Conservation (phyloP, 2,329 filamentous ascomycete genomes). For the Davidsoniella eucalypti region DNA sequence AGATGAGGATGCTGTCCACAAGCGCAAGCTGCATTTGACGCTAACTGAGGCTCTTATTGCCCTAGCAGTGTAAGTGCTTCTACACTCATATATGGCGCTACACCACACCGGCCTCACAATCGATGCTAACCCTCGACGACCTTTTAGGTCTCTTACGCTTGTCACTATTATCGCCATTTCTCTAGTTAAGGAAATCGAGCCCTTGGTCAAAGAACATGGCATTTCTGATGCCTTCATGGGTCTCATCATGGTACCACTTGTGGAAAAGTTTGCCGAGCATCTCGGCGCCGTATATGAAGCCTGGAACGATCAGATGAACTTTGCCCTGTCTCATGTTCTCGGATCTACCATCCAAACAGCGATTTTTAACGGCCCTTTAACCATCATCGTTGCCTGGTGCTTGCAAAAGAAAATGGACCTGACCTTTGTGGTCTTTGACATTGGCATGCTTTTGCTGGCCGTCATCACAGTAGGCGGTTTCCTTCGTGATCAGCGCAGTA, state of each 20-base stretch:
- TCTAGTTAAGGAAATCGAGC: slow-evolving; percentile 55
- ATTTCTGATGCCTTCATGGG: slow-evolving; percentile 42
- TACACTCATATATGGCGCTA: background rate
- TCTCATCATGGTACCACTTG: slow-evolving; percentile 63
- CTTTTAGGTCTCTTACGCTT: slow-evolving; percentile 44
- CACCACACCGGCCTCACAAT: background rate
- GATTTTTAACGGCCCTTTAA: slow-evolving; percentile 69
- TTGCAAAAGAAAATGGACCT: slow-evolving; percentile 54
- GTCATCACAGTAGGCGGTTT: slow-evolving; percentile 82
- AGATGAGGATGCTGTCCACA: slow-evolving; percentile 53
- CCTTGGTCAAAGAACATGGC: slow-evolving; percentile 29
- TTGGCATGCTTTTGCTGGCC: slow-evolving; percentile 63
- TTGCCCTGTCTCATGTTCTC: slow-evolving; percentile 70
- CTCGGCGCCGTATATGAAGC: slow-evolving; percentile 73
- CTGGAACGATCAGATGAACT: slow-evolving; percentile 70
- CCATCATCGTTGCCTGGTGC: slow-evolving; percentile 73
- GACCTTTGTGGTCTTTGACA: slow-evolving; percentile 76
- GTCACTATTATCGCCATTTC: slow-evolving; percentile 60
- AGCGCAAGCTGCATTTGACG: slow-evolving; percentile 51
- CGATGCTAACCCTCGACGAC: background rate
- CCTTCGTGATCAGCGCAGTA: slow-evolving; percentile 71
- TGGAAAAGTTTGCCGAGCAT: slow-evolving; percentile 78
- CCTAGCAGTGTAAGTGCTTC: slow-evolving; percentile 22
- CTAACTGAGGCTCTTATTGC: slow-evolving; percentile 55
- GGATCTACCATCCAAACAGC: slow-evolving; percentile 81